Percentiles rank a stretch among this genome's conserved stretches.
Evolutionary conservation across 192 early-diverging fungal genomes (phyloP).

Genomic region (Coemansia sp.): DNA sequence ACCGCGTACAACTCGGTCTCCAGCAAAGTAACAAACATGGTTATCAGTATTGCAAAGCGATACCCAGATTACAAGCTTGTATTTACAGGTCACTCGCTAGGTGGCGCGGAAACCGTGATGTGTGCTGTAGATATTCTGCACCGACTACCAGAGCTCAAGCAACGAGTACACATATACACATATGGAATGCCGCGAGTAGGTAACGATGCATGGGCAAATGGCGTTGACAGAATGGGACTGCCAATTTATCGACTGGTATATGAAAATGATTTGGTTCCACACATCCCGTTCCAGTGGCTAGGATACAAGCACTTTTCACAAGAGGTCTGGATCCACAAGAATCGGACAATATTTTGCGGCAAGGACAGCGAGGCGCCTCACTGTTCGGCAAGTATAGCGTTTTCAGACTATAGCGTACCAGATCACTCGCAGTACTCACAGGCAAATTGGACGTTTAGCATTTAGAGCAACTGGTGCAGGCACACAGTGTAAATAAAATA

Average conservation of each 20-base stretch:
- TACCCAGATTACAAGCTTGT: conserved; percentile 48
- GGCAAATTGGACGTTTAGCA: conserved; percentile 32
- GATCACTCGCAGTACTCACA: conserved; percentile 48
- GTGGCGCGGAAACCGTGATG: conserved; percentile 50
- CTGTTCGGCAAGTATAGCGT: conserved; percentile 33
- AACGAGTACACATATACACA: conserved; percentile 47
- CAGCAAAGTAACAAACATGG: conserved; percentile 15
- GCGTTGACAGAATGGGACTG: conserved; percentile 28
- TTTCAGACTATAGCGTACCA: conserved; percentile 38
- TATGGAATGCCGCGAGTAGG: conserved; percentile 56
- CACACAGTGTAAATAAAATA: not conserved
- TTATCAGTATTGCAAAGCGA: conserved; percentile 18
- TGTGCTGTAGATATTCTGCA: conserved; percentile 40
- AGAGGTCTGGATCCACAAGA: conserved; percentile 54
- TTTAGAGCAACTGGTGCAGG: not conserved
- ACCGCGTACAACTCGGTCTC: conserved; percentile 46
- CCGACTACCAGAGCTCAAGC: conserved; percentile 27
- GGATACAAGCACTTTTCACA: conserved; percentile 50
- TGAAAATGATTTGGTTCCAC: conserved; percentile 52
- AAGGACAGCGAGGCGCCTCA: conserved; percentile 22
- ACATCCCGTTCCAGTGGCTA: conserved; percentile 56
- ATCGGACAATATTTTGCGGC: conserved; percentile 46
- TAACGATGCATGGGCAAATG: conserved; percentile 43
- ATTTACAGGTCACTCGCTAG: conserved; percentile 58
- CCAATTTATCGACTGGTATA: conserved; percentile 45